Conservation (phyloP, 2,329 filamentous ascomycete genomes). For the Aspergillus ochraceoroseus region DNA sequence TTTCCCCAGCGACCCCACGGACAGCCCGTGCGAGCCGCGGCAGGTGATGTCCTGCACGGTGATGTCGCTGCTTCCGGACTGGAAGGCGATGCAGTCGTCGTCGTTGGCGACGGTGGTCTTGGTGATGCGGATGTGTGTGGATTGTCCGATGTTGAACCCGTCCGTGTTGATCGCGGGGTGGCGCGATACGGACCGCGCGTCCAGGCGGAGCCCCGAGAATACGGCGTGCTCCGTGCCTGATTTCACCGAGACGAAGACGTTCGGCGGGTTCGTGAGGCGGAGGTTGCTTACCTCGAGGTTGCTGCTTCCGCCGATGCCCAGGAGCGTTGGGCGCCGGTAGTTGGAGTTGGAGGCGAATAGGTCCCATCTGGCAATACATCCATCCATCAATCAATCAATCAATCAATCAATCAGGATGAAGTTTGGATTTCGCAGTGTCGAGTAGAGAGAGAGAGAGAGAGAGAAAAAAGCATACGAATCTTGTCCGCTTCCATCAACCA, state of each 20-base stretch:
- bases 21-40: slow-evolving; percentile 47
- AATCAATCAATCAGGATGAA: too few species aligned
- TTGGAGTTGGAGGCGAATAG: slow-evolving; percentile 38
- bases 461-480: slow-evolving; percentile 28
- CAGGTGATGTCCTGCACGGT: slow-evolving; percentile 44
- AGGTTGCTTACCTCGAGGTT: slow-evolving; percentile 40
- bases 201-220: slow-evolving; percentile 39
- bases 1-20: slow-evolving; percentile 46
- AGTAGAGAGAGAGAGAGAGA: not conserved
- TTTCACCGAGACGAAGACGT: slow-evolving; percentile 44
- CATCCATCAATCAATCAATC: too few species aligned
- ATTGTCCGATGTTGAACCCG: slow-evolving; percentile 43
- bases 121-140: slow-evolving; percentile 37
- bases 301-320: slow-evolving; percentile 40
- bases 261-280: slow-evolving; percentile 43
- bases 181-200: slow-evolving; percentile 38
- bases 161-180: slow-evolving; percentile 43
- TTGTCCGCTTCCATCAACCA: slow-evolving; percentile 49
- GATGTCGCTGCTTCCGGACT: slow-evolving; percentile 40
- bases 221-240: slow-evolving; percentile 35
- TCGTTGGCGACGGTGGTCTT: slow-evolving; percentile 40
- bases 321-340: slow-evolving; percentile 42
- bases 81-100: slow-evolving; percentile 47
- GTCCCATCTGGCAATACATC: too few species aligned
- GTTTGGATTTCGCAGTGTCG: not conserved